phyloP scores from a whole-genome alignment of 441 rosid genomes.

The Kokia cookei region DNA sequence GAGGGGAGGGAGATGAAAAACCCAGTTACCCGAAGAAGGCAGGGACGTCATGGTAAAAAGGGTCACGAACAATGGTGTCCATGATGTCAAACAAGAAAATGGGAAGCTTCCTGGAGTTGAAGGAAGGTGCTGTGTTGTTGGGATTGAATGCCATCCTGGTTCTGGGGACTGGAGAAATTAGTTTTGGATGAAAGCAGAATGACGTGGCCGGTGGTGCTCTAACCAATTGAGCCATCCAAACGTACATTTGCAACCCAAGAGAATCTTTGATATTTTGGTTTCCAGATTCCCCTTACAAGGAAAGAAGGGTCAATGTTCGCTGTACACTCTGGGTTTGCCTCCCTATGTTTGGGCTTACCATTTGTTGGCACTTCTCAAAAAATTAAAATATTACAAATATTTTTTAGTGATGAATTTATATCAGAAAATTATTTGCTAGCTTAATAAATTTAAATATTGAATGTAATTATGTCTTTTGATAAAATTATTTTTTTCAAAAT shows the following conservation, averaged over 20 bases:
- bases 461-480: too few relatives aligned
- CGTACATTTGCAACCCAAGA: neutral
- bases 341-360: neutral
- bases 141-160: constrained; percentile 12
- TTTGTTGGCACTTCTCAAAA: neutral
- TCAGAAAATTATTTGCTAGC: too few relatives aligned
- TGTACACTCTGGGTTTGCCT: neutral
- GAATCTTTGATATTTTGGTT: neutral
- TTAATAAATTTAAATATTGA: too few relatives aligned
- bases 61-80: constrained; percentile 96
- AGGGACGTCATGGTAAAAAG: constrained; percentile 78
- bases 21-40: constrained; percentile 56
- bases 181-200: constrained; percentile 1
- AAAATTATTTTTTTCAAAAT: too few relatives aligned
- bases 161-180: constrained; percentile 5
- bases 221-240: constrained; percentile 12
- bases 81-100: constrained; percentile 78
- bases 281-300: neutral
- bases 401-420: too few relatives aligned
- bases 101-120: constrained; percentile 50
- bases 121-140: neutral
- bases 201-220: constrained; percentile 1
- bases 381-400: too few relatives aligned
- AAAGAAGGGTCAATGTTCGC: neutral
- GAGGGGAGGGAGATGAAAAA: neutral